Conservation (phyloP, 306 rosid genomes). For the Cucumis melo region DNA sequence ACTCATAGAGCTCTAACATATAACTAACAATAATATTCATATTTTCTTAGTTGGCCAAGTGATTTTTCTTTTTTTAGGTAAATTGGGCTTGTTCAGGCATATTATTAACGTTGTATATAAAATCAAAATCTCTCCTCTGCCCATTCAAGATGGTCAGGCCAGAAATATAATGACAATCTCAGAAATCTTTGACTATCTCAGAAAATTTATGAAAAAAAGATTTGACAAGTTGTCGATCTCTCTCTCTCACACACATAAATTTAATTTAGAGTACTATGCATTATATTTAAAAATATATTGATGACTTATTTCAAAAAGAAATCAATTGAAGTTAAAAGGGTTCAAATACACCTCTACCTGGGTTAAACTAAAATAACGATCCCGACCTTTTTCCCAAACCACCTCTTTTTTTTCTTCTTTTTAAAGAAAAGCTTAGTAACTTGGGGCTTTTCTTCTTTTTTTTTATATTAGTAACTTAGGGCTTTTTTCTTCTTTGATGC, state of each 20-base stretch:
- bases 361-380: too few relatives aligned
- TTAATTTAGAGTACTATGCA: too few relatives aligned
- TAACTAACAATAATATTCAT: not conserved
- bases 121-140: not conserved
- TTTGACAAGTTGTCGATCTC: not conserved
- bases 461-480: too few relatives aligned
- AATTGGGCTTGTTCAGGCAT: not conserved
- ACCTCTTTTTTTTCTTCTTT: too few relatives aligned
- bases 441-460: too few relatives aligned
- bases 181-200: not conserved
- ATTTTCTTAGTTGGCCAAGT: not conserved
- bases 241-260: not conserved
- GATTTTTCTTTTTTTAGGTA: not conserved
- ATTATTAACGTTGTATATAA: not conserved
- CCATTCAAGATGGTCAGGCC: not conserved
- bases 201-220: not conserved
- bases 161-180: not conserved
- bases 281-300: too few relatives aligned
- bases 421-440: too few relatives aligned
- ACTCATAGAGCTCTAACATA: slow-evolving; percentile 31
- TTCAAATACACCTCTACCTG: too few relatives aligned
- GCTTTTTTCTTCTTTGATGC: too few relatives aligned
- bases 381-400: too few relatives aligned
- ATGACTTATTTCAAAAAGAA: too few relatives aligned
- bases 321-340: too few relatives aligned